Base-by-base conservation (phyloP, 108 stramenopile species). In the Pseudonitzschia multistriata region DNA sequence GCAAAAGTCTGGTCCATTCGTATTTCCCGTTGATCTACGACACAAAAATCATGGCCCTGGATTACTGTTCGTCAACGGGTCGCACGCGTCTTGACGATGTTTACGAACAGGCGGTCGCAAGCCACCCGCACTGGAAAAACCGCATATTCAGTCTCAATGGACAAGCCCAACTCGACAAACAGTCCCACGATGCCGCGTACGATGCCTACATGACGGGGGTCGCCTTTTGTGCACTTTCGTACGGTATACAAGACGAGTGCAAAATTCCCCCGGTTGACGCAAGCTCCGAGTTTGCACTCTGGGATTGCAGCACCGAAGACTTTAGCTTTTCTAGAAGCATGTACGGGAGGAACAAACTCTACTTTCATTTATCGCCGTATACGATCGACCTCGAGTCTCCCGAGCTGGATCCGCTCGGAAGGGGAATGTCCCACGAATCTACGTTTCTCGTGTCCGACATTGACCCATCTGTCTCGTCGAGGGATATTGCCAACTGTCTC, bases 121-220 rank as follows among this genome's bases (percentile, higher is more conserved):
- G 61, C 52, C 59, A 86, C 78, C 49, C 78, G 40, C 40, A 79
- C 70, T 70, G 87, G 83, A 31, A 80, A 54, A n/a, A 84, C 80
- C 49, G 76, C 62, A 11, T 55, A 84, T 65, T 82, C 69, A 37
- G 67, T 30, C 63, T 86, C 10, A 85, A 68, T 67, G 69, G 74
- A 22, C 47, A 67, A 15, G 40, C 68, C 27, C 61, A 75, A 37
- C 40, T 33, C 11, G 60, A 71, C 31, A 39, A 77, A 49, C 76
- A 77, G 25, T 35, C 70, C 2, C 92, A 93, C 62, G 88, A 90
- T 65, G 89, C 92, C 60, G 78, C 84, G 3, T 87, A 81, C 62
- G 88, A 93, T 76, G 88, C 88, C 30, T 90, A 76, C 74, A 89
- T 87, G 83, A 90, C 92, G 5, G 92, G 87, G 36, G 64, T 62